phyloP scores from a whole-genome alignment of 139 green algal genomes.

The Chlamydomonas eustigma region DNA sequence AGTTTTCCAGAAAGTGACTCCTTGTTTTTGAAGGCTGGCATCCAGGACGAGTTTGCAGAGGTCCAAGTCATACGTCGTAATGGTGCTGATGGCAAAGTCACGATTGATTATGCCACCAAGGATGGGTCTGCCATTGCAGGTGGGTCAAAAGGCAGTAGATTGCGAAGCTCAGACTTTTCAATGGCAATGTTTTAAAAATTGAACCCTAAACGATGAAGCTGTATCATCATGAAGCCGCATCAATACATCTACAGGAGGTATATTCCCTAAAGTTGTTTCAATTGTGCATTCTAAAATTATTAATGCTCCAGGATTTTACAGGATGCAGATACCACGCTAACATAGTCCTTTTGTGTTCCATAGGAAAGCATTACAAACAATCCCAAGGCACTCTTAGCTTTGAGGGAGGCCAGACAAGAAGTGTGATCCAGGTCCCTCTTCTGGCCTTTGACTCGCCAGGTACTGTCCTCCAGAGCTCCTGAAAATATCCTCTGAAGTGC shows the following conservation, averaged over 20 bases:
- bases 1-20: too few relatives aligned
- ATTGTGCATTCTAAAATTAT: too few relatives aligned
- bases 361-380: constrained; percentile 13
- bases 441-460: not conserved
- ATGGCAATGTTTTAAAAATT: too few relatives aligned
- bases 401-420: constrained; percentile 17
- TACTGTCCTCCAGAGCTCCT: not conserved
- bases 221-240: too few relatives aligned
- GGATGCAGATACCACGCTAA: too few relatives aligned
- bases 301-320: too few relatives aligned
- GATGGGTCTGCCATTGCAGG: constrained; percentile 6
- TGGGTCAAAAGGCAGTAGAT: too few relatives aligned
- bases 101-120: constrained; percentile 17
- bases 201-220: too few relatives aligned
- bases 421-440: not conserved
- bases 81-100: constrained; percentile 8
- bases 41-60: not conserved
- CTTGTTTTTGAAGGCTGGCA: not conserved
- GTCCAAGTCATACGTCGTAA: constrained; percentile 16
- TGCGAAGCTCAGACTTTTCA: too few relatives aligned
- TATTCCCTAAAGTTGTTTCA: too few relatives aligned
- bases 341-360: too few relatives aligned
- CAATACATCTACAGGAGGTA: too few relatives aligned
- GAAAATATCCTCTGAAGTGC: constrained; percentile 1
- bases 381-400: constrained; percentile 16